These are phyloP conservation scores for Candida manassasensis DNA, from an alignment of 805 yeast species.

Conservation along the genomic window DNA sequence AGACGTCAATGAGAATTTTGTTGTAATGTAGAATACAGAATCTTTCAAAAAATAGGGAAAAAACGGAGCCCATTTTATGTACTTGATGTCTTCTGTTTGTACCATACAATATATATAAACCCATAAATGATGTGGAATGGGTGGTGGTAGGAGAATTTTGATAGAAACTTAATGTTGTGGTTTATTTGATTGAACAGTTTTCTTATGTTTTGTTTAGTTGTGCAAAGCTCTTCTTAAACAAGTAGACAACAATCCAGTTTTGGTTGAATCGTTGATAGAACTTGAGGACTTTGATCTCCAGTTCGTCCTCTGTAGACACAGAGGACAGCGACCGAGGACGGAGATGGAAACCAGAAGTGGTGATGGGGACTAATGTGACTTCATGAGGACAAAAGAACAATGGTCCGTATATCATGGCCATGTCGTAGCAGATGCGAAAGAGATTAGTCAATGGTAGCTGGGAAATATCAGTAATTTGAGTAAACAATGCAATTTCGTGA, in stretches of 20 bases:
- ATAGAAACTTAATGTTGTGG: no score
- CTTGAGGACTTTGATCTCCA: neutral
- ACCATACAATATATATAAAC: no score
- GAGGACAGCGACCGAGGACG: slow-evolving; percentile 4
- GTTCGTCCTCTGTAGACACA: neutral
- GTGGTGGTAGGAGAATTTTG: no score
- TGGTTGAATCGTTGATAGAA: slow-evolving; percentile 5
- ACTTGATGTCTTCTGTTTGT: no score
- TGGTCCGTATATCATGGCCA: slow-evolving; percentile 17
- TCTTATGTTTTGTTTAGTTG: no score
- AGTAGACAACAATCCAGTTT: slow-evolving; percentile 8
- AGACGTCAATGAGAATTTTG: no score
- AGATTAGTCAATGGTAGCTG: slow-evolving; percentile 22
- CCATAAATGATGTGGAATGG: no score
- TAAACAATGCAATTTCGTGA: neutral
- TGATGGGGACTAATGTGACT: neutral
- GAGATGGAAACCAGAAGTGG: neutral
- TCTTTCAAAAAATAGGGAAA: no score
- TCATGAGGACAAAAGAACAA: slow-evolving; percentile 19
- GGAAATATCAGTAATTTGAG: slow-evolving; percentile 1
- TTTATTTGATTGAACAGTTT: no score
- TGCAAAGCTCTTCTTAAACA: slow-evolving; percentile 5
- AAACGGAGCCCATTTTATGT: no score
- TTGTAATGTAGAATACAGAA: no score
- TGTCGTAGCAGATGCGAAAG: slow-evolving; percentile 16